Percentiles rank a stretch among this genome's conserved stretches.
These are phyloP conservation scores for Trametes polyzona DNA, from an alignment of 1,284 basidiomycete species.

Conservation along the genomic window DNA sequence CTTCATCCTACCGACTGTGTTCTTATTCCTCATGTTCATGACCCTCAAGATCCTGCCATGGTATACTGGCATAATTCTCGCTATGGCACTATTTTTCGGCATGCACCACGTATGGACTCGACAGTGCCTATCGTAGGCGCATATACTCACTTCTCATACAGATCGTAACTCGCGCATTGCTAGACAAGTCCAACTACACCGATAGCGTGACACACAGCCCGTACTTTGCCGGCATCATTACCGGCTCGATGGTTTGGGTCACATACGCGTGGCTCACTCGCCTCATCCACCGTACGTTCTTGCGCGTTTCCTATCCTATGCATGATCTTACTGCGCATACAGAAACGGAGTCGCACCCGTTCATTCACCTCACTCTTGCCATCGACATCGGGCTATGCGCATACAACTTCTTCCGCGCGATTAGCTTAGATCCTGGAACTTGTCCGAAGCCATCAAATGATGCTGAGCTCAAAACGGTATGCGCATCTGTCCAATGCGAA, in stretches of 20 bases:
- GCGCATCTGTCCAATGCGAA: slow-evolving; percentile 29
- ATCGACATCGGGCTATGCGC: slow-evolving; percentile 73
- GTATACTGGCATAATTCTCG: slow-evolving; percentile 86
- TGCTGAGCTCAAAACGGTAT: slow-evolving; percentile 80
- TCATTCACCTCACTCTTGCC: slow-evolving; percentile 79
- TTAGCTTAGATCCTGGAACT: slow-evolving; percentile 90
- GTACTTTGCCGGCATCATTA: slow-evolving; percentile 93
- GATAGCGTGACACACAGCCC: slow-evolving; percentile 80
- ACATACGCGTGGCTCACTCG: slow-evolving; percentile 81
- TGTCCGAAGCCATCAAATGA: slow-evolving; percentile 82
- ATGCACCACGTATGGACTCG: slow-evolving; percentile 83
- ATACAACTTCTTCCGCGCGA: slow-evolving; percentile 90
- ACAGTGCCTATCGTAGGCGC: slow-evolving; percentile 16
- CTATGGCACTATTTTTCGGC: slow-evolving; percentile 84
- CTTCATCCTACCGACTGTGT: slow-evolving; percentile 78
- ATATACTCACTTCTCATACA: slow-evolving; percentile 36
- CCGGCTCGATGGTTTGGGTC: slow-evolving; percentile 87
- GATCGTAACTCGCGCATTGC: slow-evolving; percentile 82
- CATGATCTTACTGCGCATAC: not conserved
- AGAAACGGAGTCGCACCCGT: slow-evolving; percentile 78
- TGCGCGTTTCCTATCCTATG: not conserved
- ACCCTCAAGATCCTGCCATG: slow-evolving; percentile 85
- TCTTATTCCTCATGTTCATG: slow-evolving; percentile 83
- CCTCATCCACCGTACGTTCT: slow-evolving; percentile 65
- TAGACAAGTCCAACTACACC: slow-evolving; percentile 78